Evolutionary conservation across 2,329 filamentous ascomycete species (phyloP).

Genomic region (Exophiala aquamarina): DNA sequence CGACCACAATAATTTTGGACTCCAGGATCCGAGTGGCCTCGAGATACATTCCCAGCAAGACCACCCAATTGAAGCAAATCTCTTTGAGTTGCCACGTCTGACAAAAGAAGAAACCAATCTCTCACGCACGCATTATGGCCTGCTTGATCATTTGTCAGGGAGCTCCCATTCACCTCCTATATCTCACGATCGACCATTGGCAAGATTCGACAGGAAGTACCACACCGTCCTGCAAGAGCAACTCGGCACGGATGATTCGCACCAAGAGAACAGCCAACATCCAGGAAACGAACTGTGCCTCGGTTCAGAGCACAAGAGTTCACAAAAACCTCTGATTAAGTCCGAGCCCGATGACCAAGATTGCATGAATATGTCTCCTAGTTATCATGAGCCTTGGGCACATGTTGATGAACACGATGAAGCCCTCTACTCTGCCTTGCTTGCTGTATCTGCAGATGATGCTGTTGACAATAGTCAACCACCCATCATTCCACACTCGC

Average conservation of each 20-base stretch:
- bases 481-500: not conserved
- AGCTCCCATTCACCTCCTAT: not conserved
- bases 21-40: not conserved
- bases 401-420: constrained; percentile 3
- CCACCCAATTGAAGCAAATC: not conserved
- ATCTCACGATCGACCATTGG: constrained; percentile 3
- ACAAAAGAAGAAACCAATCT: not conserved
- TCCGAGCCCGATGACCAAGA: not conserved
- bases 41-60: not conserved
- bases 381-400: not conserved
- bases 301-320: not conserved
- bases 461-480: not conserved
- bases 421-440: constrained; percentile 9
- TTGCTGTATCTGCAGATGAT: constrained; percentile 8
- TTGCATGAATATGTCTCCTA: not conserved
- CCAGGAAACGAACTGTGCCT: not conserved
- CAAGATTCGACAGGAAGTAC: constrained; percentile 22
- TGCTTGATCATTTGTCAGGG: not conserved
- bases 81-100: not conserved
- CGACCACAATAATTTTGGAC: not conserved
- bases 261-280: not conserved
- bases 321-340: not conserved
- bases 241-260: constrained; percentile 7
- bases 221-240: constrained; percentile 26
- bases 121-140: not conserved